Evolutionary conservation across 192 early-diverging fungal genomes (phyloP), one percentile per base, ranked within the genome.

Genomic region (Glomus cerebriforme): DNA sequence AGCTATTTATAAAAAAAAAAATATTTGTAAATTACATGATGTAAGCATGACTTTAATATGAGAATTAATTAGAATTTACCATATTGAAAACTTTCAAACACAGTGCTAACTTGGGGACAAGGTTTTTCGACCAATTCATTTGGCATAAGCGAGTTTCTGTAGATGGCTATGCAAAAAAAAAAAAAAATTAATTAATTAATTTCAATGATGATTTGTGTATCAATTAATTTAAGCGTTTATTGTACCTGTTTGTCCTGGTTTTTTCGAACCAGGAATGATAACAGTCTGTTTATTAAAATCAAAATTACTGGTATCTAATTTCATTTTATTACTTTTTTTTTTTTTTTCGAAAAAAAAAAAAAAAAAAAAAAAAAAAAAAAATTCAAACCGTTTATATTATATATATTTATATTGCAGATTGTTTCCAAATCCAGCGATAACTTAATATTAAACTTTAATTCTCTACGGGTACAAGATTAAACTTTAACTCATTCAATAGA

Each of bases 211-310:
- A n/a, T n/a, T n/a, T n/a, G n/a, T n/a, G n/a, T n/a, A n/a, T n/a
- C n/a, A 43, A 43, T 43, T 12, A 43, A 43, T 43, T 43, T n/a
- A n/a, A n/a, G n/a, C n/a, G 10, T 43, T 43, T 0, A 43, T 5
- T 2, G 0, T 80, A 85, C 89, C 87, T 69, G 89, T 86, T 79
- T 85, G 85, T 34, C 89, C 89, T 67, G 85, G 82, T 39, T 79
- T 71, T 60, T 84, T 83, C 24, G 83, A 81, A 67, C 82, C 82
- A 29, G 89, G 89, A 49, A 90, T 69, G 49, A 85, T 83, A 62
- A 87, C 75, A 43, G 82, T 85, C 60, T 90, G 45, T 9, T 62
- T 47, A 13, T 73, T 43, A 37, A 47, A 69, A 79, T 67, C 29
- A 39, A 69, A 54, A 22, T 19, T 22, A 22, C 17, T 0, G 17